These are phyloP conservation scores for Eimeria tenella DNA, from an alignment of 169 alveolate species.

Conservation along the genomic window DNA sequence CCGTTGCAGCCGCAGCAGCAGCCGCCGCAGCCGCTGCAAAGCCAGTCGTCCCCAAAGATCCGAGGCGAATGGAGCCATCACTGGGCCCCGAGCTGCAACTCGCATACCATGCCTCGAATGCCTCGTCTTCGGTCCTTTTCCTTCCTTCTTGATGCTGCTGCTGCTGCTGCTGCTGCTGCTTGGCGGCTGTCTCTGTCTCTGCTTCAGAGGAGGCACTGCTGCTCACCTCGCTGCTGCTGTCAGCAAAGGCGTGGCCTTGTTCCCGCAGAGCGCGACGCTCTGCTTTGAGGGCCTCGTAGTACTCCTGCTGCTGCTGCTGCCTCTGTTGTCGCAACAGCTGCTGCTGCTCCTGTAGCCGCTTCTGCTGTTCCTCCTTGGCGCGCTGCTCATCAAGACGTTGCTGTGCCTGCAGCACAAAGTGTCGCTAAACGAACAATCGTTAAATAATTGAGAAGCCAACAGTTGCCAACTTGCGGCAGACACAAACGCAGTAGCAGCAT, in stretches of 20 bases:
- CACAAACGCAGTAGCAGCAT: background rate
- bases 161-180: background rate
- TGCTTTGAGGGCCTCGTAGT: constrained; percentile 50
- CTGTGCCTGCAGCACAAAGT: constrained; percentile 18
- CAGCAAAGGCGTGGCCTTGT: constrained; percentile 71
- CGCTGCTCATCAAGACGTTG: constrained; percentile 61
- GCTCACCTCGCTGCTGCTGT: constrained; percentile 11
- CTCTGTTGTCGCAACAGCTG: constrained; percentile 32
- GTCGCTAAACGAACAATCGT: background rate
- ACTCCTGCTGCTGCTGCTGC: constrained; percentile 41
- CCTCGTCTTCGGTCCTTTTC: constrained; percentile 5
- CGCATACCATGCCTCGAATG: constrained; percentile 20
- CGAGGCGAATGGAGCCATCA: constrained; percentile 9
- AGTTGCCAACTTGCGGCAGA: background rate
- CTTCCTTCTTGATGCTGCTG: constrained; percentile 9
- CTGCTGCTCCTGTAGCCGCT: constrained; percentile 43
- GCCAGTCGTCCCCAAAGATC: background rate
- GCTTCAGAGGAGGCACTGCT: background rate
- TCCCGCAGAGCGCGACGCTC: constrained; percentile 55
- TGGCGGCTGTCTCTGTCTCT: background rate
- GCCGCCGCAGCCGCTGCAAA: background rate
- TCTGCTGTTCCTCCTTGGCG: constrained; percentile 29
- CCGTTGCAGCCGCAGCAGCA: background rate
- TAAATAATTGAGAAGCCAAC: background rate
- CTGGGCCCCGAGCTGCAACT: constrained; percentile 3